A percentile compares a stretch with the other conserved stretches of the same genome.
phyloP scores from a whole-genome alignment of 768 basidiomycete species.

The Mrakia gelida region DNA sequence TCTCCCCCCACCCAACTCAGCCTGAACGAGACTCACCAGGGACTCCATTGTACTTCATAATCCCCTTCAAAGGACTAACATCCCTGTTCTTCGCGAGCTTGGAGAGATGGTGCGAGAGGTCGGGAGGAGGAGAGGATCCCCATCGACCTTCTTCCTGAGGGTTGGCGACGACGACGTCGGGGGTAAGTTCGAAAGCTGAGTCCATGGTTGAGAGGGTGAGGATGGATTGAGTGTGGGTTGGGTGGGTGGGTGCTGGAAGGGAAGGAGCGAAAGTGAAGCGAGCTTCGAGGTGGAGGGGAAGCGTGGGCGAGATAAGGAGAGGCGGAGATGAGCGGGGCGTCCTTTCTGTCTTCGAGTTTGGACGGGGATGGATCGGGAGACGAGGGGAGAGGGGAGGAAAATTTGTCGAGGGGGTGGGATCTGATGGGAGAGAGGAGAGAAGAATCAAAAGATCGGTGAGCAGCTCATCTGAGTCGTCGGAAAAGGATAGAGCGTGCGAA shows the following conservation, averaged over 20 bases:
- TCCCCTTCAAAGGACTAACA: slow-evolving; percentile 8
- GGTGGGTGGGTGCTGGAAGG: not conserved
- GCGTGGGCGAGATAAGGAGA: not conserved
- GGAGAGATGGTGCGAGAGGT: slow-evolving; percentile 11
- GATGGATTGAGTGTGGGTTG: not conserved
- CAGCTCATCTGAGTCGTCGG: too few relatives aligned
- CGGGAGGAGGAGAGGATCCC: not conserved
- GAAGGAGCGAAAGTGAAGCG: not conserved
- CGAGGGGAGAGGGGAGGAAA: too few relatives aligned
- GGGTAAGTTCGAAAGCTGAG: not conserved
- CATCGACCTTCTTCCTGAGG: not conserved
- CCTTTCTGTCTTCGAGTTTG: too few relatives aligned
- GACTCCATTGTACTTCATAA: not conserved
- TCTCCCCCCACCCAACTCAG: not conserved
- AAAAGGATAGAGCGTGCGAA: too few relatives aligned
- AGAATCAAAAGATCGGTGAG: too few relatives aligned
- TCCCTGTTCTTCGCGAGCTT: not conserved
- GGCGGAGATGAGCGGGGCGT: slow-evolving; percentile 1
- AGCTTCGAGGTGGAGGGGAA: not conserved
- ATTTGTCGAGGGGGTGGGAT: too few relatives aligned
- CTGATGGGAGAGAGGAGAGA: too few relatives aligned
- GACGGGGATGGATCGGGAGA: too few relatives aligned
- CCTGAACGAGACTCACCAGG: not conserved
- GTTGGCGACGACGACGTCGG: not conserved
- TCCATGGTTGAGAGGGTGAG: not conserved